Base-by-base conservation (phyloP, 2,329 filamentous ascomycete genomes). In the Neofusicoccum kwambonambiense region DNA sequence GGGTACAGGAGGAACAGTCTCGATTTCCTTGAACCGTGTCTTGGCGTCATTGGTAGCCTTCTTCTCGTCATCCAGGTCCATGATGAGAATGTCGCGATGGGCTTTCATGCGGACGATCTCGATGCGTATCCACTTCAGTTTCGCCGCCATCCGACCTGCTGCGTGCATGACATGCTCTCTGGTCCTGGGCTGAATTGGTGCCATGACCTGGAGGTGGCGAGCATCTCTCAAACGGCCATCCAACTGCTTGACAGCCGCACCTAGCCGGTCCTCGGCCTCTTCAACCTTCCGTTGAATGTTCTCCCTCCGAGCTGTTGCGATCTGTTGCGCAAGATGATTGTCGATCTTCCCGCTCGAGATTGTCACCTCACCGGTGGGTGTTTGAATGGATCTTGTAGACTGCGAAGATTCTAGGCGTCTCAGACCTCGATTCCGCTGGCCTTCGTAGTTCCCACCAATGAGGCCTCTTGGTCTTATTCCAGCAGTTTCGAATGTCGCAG, bases 51-150 rank as follows among this genome's bases (percentile, higher is more conserved):
- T 67, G 3, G 69, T 68, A 37, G 76, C 74, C 49, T 82, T 79
- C 64, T 75, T 82, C 72, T 97, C 93, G 69, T 97, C 92, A 63
- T 94, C 90, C 8, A 98, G 81, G 74, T 99, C 95, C 77, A 93
- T 85, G 4, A 88, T 82, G 19, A 99, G 80, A 66, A 98, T 93
- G 71, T 97, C 94, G 47, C 90, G 89, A 76, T 99, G 93, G 69
- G 93, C 97, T 73, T 88, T 94, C 71, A 94, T 86, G 62, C 89
- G 90, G 92, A 93, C 97, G 19, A 97, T 95, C 69, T 97, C 92
- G 75, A 96, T 90, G 67, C 94, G 86, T n/a, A 90, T 89, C 94
- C 94, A 97, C 75, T 95, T 96, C 66, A 99, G 80, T 74, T 94
- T 93, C 3, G 92, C 92, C 64, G 93, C 89, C 78, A 96, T 89